Percentiles rank a stretch among this genome's conserved stretches.
phyloP scores from a whole-genome alignment of 441 rosid species.

The Gossypium laxum region DNA sequence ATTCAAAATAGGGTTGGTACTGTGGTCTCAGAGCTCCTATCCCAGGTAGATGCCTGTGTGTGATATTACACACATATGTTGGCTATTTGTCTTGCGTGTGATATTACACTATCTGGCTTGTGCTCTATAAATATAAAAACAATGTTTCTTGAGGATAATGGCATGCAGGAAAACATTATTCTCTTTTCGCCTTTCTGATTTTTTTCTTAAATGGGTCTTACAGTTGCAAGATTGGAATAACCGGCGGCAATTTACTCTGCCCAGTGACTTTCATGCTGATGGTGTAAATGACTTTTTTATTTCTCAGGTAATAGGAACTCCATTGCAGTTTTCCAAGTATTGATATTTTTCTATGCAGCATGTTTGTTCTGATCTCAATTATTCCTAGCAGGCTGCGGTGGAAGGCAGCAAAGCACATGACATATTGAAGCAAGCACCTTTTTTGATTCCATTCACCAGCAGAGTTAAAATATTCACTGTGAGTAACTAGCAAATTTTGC shows the following conservation, averaged over 20 bases:
- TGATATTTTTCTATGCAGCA: constrained; percentile 9
- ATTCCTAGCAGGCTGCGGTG: constrained; percentile 53
- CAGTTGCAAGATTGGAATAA: constrained; percentile 99
- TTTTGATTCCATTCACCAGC: constrained; percentile 89
- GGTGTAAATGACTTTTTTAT: constrained; percentile 77
- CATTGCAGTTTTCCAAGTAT: constrained; percentile 14
- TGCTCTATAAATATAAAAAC: background rate
- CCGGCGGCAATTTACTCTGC: constrained; percentile 63
- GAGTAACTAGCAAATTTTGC: constrained; percentile 5
- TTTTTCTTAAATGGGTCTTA: constrained; percentile 19
- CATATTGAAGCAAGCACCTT: constrained; percentile 92
- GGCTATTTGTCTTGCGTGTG: background rate
- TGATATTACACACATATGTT: background rate
- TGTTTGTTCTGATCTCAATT: constrained; percentile 19
- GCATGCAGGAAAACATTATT: constrained; percentile 9
- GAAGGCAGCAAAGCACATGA: constrained; percentile 87
- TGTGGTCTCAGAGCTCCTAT: constrained; percentile 80
- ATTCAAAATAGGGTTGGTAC: constrained; percentile 62
- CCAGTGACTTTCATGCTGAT: constrained; percentile 88
- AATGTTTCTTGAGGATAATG: constrained; percentile 4
- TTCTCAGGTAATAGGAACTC: constrained; percentile 62
- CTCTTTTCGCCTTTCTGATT: constrained; percentile 14
- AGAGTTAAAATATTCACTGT: constrained; percentile 88
- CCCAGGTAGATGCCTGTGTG: constrained; percentile 53
- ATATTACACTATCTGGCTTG: background rate